These are phyloP conservation scores for Rhizophlyctis rosea DNA, from an alignment of 192 early-diverging fungal species.

Conservation along the genomic window DNA sequence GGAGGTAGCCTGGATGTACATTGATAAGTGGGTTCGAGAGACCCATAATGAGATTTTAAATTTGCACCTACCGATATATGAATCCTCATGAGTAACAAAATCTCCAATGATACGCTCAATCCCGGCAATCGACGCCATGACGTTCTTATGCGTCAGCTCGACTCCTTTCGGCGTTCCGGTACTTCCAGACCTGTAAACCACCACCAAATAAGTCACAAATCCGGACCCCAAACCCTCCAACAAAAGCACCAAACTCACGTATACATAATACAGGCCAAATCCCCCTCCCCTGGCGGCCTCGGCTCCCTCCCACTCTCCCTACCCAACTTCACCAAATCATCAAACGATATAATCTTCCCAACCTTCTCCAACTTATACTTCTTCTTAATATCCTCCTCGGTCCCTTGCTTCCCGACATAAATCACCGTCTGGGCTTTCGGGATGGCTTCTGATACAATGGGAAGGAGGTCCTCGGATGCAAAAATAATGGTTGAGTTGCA, in stretches of 20 bases:
- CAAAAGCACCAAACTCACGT: slow-evolving; percentile 25
- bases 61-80: too few relatives aligned
- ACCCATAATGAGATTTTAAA: too few relatives aligned
- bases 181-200: slow-evolving; percentile 78
- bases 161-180: slow-evolving; percentile 91
- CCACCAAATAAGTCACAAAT: too few relatives aligned
- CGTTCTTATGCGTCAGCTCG: slow-evolving; percentile 72
- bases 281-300: slow-evolving; percentile 64
- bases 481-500: neutral
- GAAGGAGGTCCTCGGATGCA: neutral
- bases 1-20: too few relatives aligned
- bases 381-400: neutral
- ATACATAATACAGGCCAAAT: slow-evolving; percentile 81
- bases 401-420: neutral
- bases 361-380: neutral
- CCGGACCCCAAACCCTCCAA: neutral
- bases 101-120: slow-evolving; percentile 42
- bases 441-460: neutral
- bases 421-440: neutral
- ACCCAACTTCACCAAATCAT: neutral
- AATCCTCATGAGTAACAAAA: slow-evolving; percentile 28
- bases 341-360: neutral
- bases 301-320: slow-evolving; percentile 33
- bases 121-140: slow-evolving; percentile 59
- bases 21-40: too few relatives aligned